Evolutionary conservation across 306 rosid genomes (phyloP).

Genomic region (Medicago arabica): DNA sequence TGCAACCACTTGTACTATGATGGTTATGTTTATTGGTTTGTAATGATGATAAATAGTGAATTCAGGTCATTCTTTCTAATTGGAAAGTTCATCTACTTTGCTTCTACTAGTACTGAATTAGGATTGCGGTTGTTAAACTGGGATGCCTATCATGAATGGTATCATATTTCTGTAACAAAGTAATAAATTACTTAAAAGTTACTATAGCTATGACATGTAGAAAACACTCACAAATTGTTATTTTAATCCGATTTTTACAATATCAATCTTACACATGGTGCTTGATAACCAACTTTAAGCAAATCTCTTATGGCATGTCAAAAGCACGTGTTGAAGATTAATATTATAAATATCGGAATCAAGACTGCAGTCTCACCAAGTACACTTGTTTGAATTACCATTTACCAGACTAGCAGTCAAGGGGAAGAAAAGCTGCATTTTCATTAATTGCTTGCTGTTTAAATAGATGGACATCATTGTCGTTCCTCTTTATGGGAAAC

Average conservation of each 20-base stretch:
- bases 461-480: slow-evolving; percentile 40
- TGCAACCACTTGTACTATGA: not conserved
- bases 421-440: not conserved
- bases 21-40: slow-evolving; percentile 28
- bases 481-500: slow-evolving; percentile 47
- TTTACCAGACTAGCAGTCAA: too few relatives aligned
- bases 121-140: slow-evolving; percentile 27
- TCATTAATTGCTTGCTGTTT: slow-evolving; percentile 23
- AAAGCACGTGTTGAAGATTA: slow-evolving; percentile 19
- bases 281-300: slow-evolving; percentile 29
- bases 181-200: not conserved
- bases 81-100: slow-evolving; percentile 9
- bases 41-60: slow-evolving; percentile 36
- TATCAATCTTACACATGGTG: slow-evolving; percentile 1
- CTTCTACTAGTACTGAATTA: not conserved
- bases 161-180: slow-evolving; percentile 8
- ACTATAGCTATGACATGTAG: not conserved
- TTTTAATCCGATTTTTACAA: slow-evolving; percentile 3
- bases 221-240: slow-evolving; percentile 15
- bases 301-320: slow-evolving; percentile 29
- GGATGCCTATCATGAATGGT: slow-evolving; percentile 7
- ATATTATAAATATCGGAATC: slow-evolving; percentile 4
- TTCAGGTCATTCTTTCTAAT: slow-evolving; percentile 12
- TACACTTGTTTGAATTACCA: slow-evolving; percentile 16
- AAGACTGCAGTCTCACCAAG: slow-evolving; percentile 28